Percentiles rank a stretch among this genome's conserved stretches.
These are phyloP conservation scores for Malassezia globosa DNA, from an alignment of 1,284 basidiomycete genomes.

Conservation along the genomic window DNA sequence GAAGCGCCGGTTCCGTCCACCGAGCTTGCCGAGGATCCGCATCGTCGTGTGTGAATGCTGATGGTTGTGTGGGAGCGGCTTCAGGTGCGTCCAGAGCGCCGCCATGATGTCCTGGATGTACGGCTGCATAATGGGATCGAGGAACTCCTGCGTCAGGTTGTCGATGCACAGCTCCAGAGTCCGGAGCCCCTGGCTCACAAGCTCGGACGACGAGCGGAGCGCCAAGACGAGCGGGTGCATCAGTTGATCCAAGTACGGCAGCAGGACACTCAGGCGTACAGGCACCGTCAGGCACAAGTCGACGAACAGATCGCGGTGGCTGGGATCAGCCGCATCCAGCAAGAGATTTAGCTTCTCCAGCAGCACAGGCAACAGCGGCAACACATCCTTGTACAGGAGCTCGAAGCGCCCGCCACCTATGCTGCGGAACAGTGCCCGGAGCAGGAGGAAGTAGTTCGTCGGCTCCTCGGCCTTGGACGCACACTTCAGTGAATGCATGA, in stretches of 20 bases:
- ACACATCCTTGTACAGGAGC: slow-evolving; percentile 86
- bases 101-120: slow-evolving; percentile 72
- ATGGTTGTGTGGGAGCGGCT: slow-evolving; percentile 79
- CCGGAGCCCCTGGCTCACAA: slow-evolving; percentile 87
- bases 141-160: slow-evolving; percentile 93
- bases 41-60: slow-evolving; percentile 88
- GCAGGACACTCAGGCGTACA: slow-evolving; percentile 81
- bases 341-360: slow-evolving; percentile 72
- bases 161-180: slow-evolving; percentile 99
- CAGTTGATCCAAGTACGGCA: slow-evolving; percentile 87
- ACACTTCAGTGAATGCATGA: slow-evolving; percentile 92
- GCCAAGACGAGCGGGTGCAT: slow-evolving; percentile 95
- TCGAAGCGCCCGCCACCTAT: slow-evolving; percentile 98
- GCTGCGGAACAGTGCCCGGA: slow-evolving; percentile 84
- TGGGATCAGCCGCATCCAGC: slow-evolving; percentile 42
- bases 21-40: slow-evolving; percentile 91
- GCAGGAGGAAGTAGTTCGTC: slow-evolving; percentile 84
- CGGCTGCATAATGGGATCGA: slow-evolving; percentile 89
- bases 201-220: slow-evolving; percentile 65
- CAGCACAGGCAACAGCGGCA: slow-evolving; percentile 92
- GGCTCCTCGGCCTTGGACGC: slow-evolving; percentile 85
- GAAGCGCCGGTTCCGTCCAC: slow-evolving; percentile 74
- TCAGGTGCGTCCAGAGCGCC: slow-evolving; percentile 57
- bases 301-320: slow-evolving; percentile 56
- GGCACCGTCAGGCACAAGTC: slow-evolving; percentile 96